These are phyloP conservation scores for Pyronema domesticum DNA, from an alignment of 495 filamentous ascomycete genomes.

Conservation along the genomic window DNA sequence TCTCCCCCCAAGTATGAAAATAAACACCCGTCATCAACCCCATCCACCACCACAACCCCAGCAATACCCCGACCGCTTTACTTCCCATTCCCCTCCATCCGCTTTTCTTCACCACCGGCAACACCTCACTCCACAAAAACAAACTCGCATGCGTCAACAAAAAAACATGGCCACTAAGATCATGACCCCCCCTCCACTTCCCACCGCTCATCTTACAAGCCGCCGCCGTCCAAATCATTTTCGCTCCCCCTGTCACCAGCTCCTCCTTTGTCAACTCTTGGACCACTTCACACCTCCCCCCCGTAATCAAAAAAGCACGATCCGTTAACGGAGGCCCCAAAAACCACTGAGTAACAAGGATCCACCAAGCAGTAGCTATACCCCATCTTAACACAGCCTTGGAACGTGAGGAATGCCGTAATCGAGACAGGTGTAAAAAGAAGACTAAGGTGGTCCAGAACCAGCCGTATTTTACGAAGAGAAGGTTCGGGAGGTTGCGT, in stretches of 20 bases:
- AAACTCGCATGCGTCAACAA: constrained; percentile 67
- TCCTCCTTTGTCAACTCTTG: constrained; percentile 5
- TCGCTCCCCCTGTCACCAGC: constrained; percentile 22
- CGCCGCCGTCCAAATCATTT: constrained; percentile 46
- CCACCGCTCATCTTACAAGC: constrained; percentile 72
- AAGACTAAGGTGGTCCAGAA: constrained; percentile 66
- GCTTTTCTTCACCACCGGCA: constrained; percentile 25
- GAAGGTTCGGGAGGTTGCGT: constrained; percentile 69
- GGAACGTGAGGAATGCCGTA: constrained; percentile 25
- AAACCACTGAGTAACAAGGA: constrained; percentile 80
- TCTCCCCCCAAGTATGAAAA: constrained; percentile 97
- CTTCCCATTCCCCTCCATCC: constrained; percentile 24
- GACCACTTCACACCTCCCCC: constrained; percentile 54
- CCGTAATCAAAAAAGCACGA: constrained; percentile 60
- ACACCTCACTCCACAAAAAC: constrained; percentile 61
- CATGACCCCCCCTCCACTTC: constrained; percentile 72
- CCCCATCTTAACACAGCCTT: constrained; percentile 47
- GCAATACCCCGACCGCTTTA: constrained; percentile 32
- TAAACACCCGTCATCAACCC: constrained; percentile 92
- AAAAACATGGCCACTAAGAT: constrained; percentile 90
- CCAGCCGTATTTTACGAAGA: constrained; percentile 94
- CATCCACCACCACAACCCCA: constrained; percentile 75
- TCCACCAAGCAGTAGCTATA: constrained; percentile 57
- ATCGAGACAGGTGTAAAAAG: constrained; percentile 26
- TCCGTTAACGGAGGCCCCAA: constrained; percentile 85